These are phyloP conservation scores for Leccinum rimulosum DNA, from an alignment of 768 basidiomycete species.

Conservation along the genomic window DNA sequence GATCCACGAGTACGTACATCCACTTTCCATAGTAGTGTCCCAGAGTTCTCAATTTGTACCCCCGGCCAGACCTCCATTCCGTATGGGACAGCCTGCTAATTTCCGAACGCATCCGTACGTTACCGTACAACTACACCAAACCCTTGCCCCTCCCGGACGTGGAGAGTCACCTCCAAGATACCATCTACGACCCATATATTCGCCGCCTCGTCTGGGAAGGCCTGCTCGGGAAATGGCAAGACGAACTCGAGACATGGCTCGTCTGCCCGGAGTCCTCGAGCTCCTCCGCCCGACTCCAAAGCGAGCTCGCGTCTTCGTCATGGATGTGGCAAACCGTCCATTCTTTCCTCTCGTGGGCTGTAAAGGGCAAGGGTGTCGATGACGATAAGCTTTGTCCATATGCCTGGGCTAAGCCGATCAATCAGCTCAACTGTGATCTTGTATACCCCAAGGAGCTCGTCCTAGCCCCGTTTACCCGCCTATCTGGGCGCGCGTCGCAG, in stretches of 20 bases:
- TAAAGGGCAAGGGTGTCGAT: background rate
- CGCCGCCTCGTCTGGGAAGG: constrained; percentile 89
- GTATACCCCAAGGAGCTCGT: constrained; percentile 78
- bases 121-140: constrained; percentile 70
- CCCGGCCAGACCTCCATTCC: constrained; percentile 67
- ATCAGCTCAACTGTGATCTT: constrained; percentile 77
- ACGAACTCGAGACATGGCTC: constrained; percentile 64
- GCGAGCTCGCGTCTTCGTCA: constrained; percentile 5
- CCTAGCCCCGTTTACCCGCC: constrained; percentile 13
- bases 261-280: constrained; percentile 47
- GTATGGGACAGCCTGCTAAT: constrained; percentile 86
- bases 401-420: constrained; percentile 71
- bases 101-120: constrained; percentile 73
- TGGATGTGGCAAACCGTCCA: constrained; percentile 27
- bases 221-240: constrained; percentile 62
- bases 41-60: background rate
- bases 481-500: constrained; percentile 29
- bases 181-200: constrained; percentile 86
- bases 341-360: constrained; percentile 4
- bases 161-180: constrained; percentile 65
- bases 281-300: constrained; percentile 6
- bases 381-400: constrained; percentile 67
- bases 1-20: constrained; percentile 59
- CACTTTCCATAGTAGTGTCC: background rate
- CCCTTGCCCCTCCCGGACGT: constrained; percentile 69